Evolutionary conservation across 805 yeast species (phyloP).

Genomic region (Candida nonsorbophila): DNA sequence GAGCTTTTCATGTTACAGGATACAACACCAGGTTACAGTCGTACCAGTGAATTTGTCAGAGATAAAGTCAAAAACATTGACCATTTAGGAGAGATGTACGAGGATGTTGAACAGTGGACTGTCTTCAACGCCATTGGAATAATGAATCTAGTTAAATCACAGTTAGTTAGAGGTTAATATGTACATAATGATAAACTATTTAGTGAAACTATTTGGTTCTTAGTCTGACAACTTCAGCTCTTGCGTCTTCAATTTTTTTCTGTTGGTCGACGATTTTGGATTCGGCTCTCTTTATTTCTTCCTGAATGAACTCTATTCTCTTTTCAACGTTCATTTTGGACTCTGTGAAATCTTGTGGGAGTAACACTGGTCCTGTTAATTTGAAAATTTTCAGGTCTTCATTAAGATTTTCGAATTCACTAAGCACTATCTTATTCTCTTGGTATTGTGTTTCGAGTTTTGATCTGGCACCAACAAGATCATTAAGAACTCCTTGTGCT

Average conservation of each 20-base stretch:
- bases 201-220: conserved; percentile 25
- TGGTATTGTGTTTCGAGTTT: conserved; percentile 89
- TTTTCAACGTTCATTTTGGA: conserved; percentile 81
- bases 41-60: conserved; percentile 62
- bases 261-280: conserved; percentile 46
- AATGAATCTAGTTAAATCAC: conserved; percentile 66
- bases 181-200: no score
- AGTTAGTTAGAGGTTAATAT: conserved; percentile 53
- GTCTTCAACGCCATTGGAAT: conserved; percentile 61
- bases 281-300: conserved; percentile 75
- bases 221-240: conserved; percentile 48
- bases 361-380: conserved; percentile 83
- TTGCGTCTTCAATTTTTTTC: conserved; percentile 50
- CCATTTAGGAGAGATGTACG: conserved; percentile 54
- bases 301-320: conserved; percentile 80
- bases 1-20: conserved; percentile 83
- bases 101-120: conserved; percentile 69
- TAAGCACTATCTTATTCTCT: conserved; percentile 84
- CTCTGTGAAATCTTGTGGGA: conserved; percentile 83
- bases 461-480: conserved; percentile 68
- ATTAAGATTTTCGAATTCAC: conserved; percentile 63
- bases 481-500: conserved; percentile 44
- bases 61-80: conserved; percentile 51
- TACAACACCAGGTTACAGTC: conserved; percentile 45
- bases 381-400: conserved; percentile 79